Conservation (phyloP, 495 filamentous ascomycete species). For the Aspergillus asperescens region DNA sequence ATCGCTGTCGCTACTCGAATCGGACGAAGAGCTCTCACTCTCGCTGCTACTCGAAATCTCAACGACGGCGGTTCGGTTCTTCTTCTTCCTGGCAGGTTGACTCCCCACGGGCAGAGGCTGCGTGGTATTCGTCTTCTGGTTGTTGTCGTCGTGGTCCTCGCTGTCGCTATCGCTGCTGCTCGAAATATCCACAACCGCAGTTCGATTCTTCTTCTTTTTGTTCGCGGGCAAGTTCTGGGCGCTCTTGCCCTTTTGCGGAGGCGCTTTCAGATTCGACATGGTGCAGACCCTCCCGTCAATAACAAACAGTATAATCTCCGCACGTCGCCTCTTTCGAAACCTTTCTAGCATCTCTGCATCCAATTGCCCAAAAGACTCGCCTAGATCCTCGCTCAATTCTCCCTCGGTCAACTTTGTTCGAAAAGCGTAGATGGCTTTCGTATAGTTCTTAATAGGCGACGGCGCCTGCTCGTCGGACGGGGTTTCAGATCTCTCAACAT, state of each 20-base stretch:
- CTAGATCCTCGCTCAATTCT: slow-evolving; percentile 27
- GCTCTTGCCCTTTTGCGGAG: slow-evolving; percentile 19
- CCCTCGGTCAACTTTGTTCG: slow-evolving; percentile 27
- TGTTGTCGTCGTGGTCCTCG: slow-evolving; percentile 18
- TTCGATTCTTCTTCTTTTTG: slow-evolving; percentile 55
- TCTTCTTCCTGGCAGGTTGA: slow-evolving; percentile 5
- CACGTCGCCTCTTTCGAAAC: slow-evolving; percentile 40
- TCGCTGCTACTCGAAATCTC: slow-evolving; percentile 46
- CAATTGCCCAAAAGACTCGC: slow-evolving; percentile 25
- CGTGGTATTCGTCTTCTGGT: neutral
- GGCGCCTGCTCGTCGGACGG: slow-evolving; percentile 7
- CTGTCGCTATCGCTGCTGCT: slow-evolving; percentile 44
- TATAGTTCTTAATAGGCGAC: slow-evolving; percentile 43
- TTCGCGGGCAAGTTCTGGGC: slow-evolving; percentile 33
- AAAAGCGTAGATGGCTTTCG: slow-evolving; percentile 47
- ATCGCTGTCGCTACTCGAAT: slow-evolving; percentile 21
- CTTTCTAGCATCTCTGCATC: slow-evolving; percentile 38
- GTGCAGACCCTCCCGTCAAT: slow-evolving; percentile 33
- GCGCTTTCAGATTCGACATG: slow-evolving; percentile 26
- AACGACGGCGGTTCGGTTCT: slow-evolving; percentile 34
- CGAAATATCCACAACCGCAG: slow-evolving; percentile 41
- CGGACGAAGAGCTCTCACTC: slow-evolving; percentile 12
- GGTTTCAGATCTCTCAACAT: slow-evolving; percentile 30
- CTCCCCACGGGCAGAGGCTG: neutral
- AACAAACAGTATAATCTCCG: slow-evolving; percentile 43